These are phyloP conservation scores for Xylariaceae sp. DNA, from an alignment of 2,329 filamentous ascomycete species.

Conservation along the genomic window DNA sequence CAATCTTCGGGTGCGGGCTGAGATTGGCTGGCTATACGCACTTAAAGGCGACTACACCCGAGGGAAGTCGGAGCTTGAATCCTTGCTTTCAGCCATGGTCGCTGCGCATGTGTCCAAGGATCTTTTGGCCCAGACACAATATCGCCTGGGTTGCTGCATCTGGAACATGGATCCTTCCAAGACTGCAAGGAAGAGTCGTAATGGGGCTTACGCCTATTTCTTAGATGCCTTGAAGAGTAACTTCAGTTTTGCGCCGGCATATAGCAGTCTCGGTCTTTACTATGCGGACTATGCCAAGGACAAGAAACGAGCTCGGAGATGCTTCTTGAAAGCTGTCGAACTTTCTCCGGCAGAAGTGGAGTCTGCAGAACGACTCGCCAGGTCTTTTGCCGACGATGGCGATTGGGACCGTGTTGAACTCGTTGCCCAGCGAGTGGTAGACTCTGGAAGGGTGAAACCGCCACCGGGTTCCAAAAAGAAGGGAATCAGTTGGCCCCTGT, in stretches of 20 bases:
- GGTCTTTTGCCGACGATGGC: slow-evolving; percentile 83
- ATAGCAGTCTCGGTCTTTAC: slow-evolving; percentile 87
- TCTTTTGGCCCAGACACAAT: slow-evolving; percentile 83
- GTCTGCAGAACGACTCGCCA: slow-evolving; percentile 85
- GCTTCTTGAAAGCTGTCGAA: slow-evolving; percentile 96
- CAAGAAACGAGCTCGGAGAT: slow-evolving; percentile 83
- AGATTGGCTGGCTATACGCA: slow-evolving; percentile 91
- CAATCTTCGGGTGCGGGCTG: slow-evolving; percentile 81
- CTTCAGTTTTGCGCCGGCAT: slow-evolving; percentile 85
- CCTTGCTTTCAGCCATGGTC: slow-evolving; percentile 67
- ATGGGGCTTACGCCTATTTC: slow-evolving; percentile 83
- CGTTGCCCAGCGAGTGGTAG: slow-evolving; percentile 86
- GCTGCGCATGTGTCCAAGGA: slow-evolving; percentile 64
- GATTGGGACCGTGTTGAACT: slow-evolving; percentile 98
- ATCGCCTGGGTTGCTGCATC: slow-evolving; percentile 83
- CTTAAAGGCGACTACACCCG: slow-evolving; percentile 75
- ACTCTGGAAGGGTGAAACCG: slow-evolving; percentile 91
- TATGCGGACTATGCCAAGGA: slow-evolving; percentile 92
- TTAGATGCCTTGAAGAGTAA: slow-evolving; percentile 84
- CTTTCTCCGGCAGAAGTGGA: slow-evolving; percentile 84
- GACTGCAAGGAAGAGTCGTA: slow-evolving; percentile 77
- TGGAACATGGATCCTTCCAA: slow-evolving; percentile 83
- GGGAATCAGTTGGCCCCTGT: slow-evolving; percentile 94
- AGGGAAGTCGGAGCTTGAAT: slow-evolving; percentile 73
- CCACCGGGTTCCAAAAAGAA: slow-evolving; percentile 92